Conservation (phyloP, 345 rosid genomes). For the Citrus trifoliata region DNA sequence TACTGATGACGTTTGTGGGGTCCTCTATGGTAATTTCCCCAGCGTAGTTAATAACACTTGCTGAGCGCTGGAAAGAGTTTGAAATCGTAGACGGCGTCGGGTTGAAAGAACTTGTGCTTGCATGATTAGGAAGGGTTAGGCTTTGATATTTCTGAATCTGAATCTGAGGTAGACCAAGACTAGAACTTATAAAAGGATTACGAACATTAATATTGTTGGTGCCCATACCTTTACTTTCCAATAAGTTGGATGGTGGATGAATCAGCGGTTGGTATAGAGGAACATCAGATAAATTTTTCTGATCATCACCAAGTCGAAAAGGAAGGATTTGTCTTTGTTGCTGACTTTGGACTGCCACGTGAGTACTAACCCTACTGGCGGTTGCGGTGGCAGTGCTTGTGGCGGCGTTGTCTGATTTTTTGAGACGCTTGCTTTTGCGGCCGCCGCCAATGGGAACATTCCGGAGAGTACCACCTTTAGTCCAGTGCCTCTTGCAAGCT, state of each 20-base stretch:
- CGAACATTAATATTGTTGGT: not conserved
- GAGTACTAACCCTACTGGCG: slow-evolving; percentile 10
- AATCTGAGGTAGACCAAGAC: slow-evolving; percentile 14
- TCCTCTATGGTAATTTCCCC: slow-evolving; percentile 21
- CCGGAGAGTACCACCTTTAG: slow-evolving; percentile 83
- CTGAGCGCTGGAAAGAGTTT: slow-evolving; percentile 26
- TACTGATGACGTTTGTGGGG: slow-evolving; percentile 27
- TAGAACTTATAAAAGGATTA: slow-evolving; percentile 15
- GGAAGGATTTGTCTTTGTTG: slow-evolving; percentile 28
- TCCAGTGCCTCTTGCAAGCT: slow-evolving; percentile 95
- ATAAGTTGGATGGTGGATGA: slow-evolving; percentile 16
- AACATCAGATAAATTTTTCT: slow-evolving; percentile 19
- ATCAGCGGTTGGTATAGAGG: slow-evolving; percentile 22
- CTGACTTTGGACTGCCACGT: slow-evolving; percentile 20
- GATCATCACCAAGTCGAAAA: slow-evolving; percentile 25
- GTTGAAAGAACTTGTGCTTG: slow-evolving; percentile 25
- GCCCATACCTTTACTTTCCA: slow-evolving; percentile 10
- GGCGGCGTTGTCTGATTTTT: slow-evolving; percentile 20
- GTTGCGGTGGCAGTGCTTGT: slow-evolving; percentile 1
- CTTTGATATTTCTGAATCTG: slow-evolving; percentile 10
- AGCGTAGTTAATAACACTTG: slow-evolving; percentile 7
- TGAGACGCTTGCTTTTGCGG: slow-evolving; percentile 68
- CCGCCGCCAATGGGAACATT: slow-evolving; percentile 91
- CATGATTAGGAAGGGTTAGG: slow-evolving; percentile 16
- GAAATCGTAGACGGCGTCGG: slow-evolving; percentile 29